These are phyloP conservation scores for Salinomyces thailandicus DNA, from an alignment of 2,329 filamentous ascomycete genomes.

Conservation along the genomic window DNA sequence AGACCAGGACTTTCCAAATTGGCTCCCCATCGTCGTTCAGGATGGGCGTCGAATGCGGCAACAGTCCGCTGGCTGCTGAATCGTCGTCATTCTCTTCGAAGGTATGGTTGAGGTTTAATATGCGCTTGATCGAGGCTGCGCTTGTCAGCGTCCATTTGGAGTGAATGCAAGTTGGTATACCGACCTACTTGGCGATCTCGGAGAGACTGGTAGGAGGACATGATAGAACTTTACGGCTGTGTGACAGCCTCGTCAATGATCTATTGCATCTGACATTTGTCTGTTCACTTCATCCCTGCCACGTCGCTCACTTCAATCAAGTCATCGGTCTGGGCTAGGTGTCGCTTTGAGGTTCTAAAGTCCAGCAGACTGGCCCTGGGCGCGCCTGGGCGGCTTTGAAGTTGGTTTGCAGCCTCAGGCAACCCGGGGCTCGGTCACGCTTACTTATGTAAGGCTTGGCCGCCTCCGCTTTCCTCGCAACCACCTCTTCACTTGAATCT, in stretches of 20 bases:
- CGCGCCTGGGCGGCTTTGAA: too few species aligned
- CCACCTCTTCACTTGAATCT: background rate
- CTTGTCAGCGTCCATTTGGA: conserved; percentile 9
- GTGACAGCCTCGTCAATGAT: conserved; percentile 15
- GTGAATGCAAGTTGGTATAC: conserved; percentile 22
- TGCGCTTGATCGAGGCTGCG: conserved; percentile 81
- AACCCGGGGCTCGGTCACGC: background rate
- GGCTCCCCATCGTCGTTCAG: conserved; percentile 80
- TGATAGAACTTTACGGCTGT: conserved; percentile 26
- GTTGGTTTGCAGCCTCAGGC: background rate
- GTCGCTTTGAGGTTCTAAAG: too few species aligned
- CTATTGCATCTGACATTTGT: conserved; percentile 18
- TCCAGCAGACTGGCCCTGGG: too few species aligned
- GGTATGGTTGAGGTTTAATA: conserved; percentile 85
- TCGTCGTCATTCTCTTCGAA: conserved; percentile 42
- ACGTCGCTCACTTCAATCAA: too few species aligned
- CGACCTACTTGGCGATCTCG: conserved; percentile 63
- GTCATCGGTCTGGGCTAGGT: too few species aligned
- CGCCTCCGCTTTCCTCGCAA: conserved; percentile 2
- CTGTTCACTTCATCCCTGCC: background rate
- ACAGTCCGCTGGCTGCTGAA: conserved; percentile 49
- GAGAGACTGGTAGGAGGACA: conserved; percentile 50
- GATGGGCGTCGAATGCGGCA: conserved; percentile 64
- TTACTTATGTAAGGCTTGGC: background rate
- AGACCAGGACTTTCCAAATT: conserved; percentile 95